Conservation (phyloP, 1,284 basidiomycete species). For the Hemileia vastatrix region DNA sequence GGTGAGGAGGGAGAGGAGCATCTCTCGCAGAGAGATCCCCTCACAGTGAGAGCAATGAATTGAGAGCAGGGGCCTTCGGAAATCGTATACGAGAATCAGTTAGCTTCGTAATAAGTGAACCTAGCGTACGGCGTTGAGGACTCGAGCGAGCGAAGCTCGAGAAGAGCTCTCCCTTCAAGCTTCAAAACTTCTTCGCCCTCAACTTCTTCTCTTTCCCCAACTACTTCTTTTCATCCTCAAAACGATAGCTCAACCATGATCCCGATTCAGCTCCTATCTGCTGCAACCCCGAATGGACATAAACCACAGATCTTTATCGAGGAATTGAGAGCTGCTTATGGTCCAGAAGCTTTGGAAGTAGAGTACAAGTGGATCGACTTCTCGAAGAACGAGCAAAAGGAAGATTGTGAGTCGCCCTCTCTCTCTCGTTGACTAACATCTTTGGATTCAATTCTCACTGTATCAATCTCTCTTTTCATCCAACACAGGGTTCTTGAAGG, state of each 20-base stretch:
- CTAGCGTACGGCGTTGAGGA: no score
- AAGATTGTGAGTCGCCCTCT: neutral
- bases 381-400: neutral
- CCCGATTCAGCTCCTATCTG: neutral
- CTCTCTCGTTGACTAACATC: neutral
- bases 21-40: no score
- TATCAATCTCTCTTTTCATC: neutral
- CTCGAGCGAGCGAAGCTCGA: no score
- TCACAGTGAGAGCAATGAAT: no score
- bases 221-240: neutral
- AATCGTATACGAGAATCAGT: no score
- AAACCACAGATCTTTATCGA: neutral
- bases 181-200: no score
- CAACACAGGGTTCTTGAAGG: no score
- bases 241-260: neutral
- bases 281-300: neutral
- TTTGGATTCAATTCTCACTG: neutral
- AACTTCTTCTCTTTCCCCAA: no score
- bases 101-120: no score
- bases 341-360: neutral
- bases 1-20: no score
- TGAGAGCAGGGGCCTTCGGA: no score
- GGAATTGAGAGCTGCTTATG: neutral
- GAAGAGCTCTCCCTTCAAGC: no score
- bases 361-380: neutral